phyloP scores from a whole-genome alignment of 78 protist species.

The Dictyostelium capitatum region DNA sequence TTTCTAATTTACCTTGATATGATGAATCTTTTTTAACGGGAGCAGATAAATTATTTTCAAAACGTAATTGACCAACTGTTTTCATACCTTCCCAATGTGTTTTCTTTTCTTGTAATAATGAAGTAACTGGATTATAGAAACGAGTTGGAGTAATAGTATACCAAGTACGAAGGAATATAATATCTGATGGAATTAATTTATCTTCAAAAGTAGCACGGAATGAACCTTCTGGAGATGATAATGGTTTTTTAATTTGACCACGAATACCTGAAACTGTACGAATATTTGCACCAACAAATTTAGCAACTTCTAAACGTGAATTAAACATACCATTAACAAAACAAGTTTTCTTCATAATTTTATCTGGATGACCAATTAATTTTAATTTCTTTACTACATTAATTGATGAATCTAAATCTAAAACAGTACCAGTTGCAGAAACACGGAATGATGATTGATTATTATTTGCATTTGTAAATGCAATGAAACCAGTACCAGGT shows the following conservation, averaged over 20 bases:
- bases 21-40: slow-evolving; percentile 87
- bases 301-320: slow-evolving; percentile 88
- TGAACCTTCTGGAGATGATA: slow-evolving; percentile 91
- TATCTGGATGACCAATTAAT: slow-evolving; percentile 95
- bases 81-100: slow-evolving; percentile 58
- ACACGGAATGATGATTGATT: slow-evolving; percentile 91
- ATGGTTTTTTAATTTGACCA: slow-evolving; percentile 97
- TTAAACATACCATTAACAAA: slow-evolving; percentile 92
- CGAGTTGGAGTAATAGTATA: slow-evolving; percentile 90
- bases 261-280: slow-evolving; percentile 99
- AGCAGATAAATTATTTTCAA: slow-evolving; percentile 71
- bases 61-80: slow-evolving; percentile 93
- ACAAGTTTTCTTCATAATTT: slow-evolving; percentile 97
- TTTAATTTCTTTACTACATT: slow-evolving; percentile 98
- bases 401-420: slow-evolving; percentile 91
- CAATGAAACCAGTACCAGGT: slow-evolving; percentile 88
- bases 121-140: slow-evolving; percentile 97
- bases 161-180: slow-evolving; percentile 98
- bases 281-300: slow-evolving; percentile 98
- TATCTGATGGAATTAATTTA: slow-evolving; percentile 93
- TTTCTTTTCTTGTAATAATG: slow-evolving; percentile 59
- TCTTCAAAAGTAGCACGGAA: slow-evolving; percentile 99
- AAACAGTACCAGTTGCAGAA: slow-evolving; percentile 95
- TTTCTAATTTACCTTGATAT: slow-evolving; percentile 81
- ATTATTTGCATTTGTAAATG: slow-evolving; percentile 61